Percentiles rank a stretch among this genome's conserved stretches.
phyloP scores from a whole-genome alignment of 2,329 filamentous ascomycete species.

The Aaosphaeria arxii region DNA sequence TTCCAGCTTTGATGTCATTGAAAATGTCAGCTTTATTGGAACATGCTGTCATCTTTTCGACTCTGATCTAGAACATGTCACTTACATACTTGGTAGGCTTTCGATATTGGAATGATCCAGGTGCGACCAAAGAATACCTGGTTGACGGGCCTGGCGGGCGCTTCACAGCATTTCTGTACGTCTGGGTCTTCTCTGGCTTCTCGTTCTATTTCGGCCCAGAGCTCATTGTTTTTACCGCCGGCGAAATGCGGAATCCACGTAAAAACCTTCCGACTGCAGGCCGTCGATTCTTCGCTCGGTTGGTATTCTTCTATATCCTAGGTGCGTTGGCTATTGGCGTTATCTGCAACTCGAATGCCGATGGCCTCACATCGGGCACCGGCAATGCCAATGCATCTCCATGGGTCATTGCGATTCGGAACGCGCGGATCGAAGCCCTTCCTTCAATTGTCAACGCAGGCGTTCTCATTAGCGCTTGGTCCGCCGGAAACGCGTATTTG shows the following conservation, averaged over 20 bases:
- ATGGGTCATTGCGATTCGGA: conserved; percentile 51
- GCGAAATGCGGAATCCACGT: conserved; percentile 62
- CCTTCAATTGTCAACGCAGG: conserved; percentile 22
- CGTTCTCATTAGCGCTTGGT: conserved; percentile 24
- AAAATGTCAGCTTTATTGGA: too few relatives aligned
- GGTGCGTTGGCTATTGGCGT: conserved; percentile 57
- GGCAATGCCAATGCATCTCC: conserved; percentile 45
- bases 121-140: conserved; percentile 64
- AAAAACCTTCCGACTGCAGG: conserved; percentile 62
- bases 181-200: conserved; percentile 47
- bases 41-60: neutral
- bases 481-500: conserved; percentile 22
- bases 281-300: conserved; percentile 52
- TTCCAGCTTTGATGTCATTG: too few relatives aligned
- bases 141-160: conserved; percentile 51
- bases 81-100: conserved; percentile 46
- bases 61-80: neutral
- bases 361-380: conserved; percentile 38
- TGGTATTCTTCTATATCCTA: conserved; percentile 54
- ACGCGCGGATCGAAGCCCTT: conserved; percentile 42
- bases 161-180: conserved; percentile 57
- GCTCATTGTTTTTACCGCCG: conserved; percentile 59
- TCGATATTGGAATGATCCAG: conserved; percentile 63
- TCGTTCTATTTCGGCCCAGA: conserved; percentile 43
- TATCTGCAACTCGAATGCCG: conserved; percentile 55